Conservation (phyloP, 2,329 filamentous ascomycete species). For the Clarireedia monteithiana region DNA sequence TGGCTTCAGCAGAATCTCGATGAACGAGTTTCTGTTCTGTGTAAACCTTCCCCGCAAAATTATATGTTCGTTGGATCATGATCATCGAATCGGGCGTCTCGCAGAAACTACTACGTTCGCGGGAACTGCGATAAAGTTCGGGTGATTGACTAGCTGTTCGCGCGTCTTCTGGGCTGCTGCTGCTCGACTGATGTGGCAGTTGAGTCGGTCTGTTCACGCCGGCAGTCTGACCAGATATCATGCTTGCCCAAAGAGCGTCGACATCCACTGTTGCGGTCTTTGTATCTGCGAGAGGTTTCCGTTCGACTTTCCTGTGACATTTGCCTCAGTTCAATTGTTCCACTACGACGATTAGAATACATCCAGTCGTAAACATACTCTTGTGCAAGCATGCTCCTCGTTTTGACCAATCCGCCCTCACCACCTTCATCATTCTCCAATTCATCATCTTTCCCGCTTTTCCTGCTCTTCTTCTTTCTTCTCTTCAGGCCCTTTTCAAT, state of each 20-base stretch:
- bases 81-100: constrained; percentile 36
- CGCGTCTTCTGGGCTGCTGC: constrained; percentile 2
- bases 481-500: constrained; percentile 53
- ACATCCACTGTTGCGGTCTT: constrained; percentile 55
- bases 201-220: not conserved
- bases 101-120: constrained; percentile 18
- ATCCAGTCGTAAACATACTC: constrained; percentile 40
- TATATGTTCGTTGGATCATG: constrained; percentile 63
- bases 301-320: constrained; percentile 18
- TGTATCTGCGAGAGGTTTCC: constrained; percentile 22
- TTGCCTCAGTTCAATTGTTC: not conserved
- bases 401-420: constrained; percentile 63
- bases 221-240: constrained; percentile 40
- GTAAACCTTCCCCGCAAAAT: constrained; percentile 65
- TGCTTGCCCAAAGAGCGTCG: constrained; percentile 61
- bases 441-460: constrained; percentile 37
- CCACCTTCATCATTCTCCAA: constrained; percentile 51
- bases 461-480: constrained; percentile 36
- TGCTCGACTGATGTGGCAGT: not conserved
- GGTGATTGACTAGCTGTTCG: not conserved
- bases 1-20: constrained; percentile 57
- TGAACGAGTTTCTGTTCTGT: constrained; percentile 64
- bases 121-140: constrained; percentile 6
- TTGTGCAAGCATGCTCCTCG: constrained; percentile 58
- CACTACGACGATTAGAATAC: not conserved